Evolutionary conservation across 495 filamentous ascomycete species (phyloP).

Genomic region (Staphylotrichum longicolle): DNA sequence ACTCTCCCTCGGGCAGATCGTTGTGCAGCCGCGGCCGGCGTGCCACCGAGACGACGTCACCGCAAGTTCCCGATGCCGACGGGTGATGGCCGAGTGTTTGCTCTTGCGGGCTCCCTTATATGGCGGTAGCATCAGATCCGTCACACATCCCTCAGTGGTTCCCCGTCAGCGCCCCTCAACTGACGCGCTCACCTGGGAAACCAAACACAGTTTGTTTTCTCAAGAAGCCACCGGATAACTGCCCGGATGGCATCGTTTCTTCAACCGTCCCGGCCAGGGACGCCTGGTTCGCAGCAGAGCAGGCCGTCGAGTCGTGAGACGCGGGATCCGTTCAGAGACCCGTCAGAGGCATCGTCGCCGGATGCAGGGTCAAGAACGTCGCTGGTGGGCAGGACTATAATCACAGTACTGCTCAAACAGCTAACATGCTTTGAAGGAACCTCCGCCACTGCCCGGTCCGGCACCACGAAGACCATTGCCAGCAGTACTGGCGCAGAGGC

Average conservation of each 20-base stretch:
- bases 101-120: not conserved
- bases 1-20: conserved; percentile 15
- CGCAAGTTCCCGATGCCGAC: conserved; percentile 1
- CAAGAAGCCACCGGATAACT: not conserved
- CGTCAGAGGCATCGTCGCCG: conserved; percentile 26
- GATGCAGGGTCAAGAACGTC: conserved; percentile 25
- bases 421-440: conserved; percentile 19
- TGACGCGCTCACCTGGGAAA: not conserved
- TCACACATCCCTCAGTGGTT: not conserved
- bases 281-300: conserved; percentile 13
- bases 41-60: conserved; percentile 13
- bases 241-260: conserved; percentile 8
- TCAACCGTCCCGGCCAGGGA: conserved; percentile 12
- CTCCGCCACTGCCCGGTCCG: not conserved
- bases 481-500: too few species aligned
- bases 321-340: conserved; percentile 32
- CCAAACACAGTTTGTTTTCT: not conserved
- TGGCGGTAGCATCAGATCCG: not conserved
- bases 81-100: not conserved
- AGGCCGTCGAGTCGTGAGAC: conserved; percentile 4
- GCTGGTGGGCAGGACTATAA: conserved; percentile 15
- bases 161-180: not conserved
- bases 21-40: conserved; percentile 11
- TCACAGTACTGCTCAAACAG: not conserved
- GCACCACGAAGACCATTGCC: conserved; percentile 8